Conservation (phyloP, 371 early-diverging fungal species). For the Rhizomucor miehei region DNA sequence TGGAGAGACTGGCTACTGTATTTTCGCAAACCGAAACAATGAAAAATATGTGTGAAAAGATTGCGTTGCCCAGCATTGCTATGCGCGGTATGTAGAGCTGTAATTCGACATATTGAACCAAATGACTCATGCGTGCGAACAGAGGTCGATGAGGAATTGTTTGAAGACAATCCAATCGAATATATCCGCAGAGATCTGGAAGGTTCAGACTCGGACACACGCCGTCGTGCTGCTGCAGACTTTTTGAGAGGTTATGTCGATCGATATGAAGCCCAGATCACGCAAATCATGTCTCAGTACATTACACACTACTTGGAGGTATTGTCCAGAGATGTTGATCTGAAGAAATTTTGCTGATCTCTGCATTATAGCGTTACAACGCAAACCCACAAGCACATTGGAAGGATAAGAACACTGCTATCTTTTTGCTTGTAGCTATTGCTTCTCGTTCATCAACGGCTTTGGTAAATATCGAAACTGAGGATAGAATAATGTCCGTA, state of each 20-base stretch:
- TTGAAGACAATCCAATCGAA: conserved; percentile 95
- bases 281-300: conserved; percentile 76
- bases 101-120: neutral
- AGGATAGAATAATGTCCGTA: neutral
- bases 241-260: conserved; percentile 91
- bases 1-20: conserved; percentile 62
- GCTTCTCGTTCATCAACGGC: conserved; percentile 65
- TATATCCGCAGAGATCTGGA: conserved; percentile 94
- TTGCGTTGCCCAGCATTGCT: conserved; percentile 91
- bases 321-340: neutral
- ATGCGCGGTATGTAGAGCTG: conserved; percentile 58
- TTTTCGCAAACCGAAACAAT: conserved; percentile 74
- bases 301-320: conserved; percentile 72
- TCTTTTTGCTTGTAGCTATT: conserved; percentile 87
- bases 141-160: conserved; percentile 90
- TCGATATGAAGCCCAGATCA: conserved; percentile 79
- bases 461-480: conserved; percentile 27
- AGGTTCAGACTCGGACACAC: conserved; percentile 85
- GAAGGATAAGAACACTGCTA: conserved; percentile 95
- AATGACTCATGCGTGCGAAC: neutral
- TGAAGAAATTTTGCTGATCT: neutral
- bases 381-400: conserved; percentile 75
- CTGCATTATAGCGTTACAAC: conserved; percentile 55
- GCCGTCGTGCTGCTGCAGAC: conserved; percentile 90
- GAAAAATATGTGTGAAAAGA: conserved; percentile 80